Evolutionary conservation across 2,329 filamentous ascomycete genomes (phyloP), one percentile per base, ranked within the genome.

Genomic region (Cladophialophora yegresii): DNA sequence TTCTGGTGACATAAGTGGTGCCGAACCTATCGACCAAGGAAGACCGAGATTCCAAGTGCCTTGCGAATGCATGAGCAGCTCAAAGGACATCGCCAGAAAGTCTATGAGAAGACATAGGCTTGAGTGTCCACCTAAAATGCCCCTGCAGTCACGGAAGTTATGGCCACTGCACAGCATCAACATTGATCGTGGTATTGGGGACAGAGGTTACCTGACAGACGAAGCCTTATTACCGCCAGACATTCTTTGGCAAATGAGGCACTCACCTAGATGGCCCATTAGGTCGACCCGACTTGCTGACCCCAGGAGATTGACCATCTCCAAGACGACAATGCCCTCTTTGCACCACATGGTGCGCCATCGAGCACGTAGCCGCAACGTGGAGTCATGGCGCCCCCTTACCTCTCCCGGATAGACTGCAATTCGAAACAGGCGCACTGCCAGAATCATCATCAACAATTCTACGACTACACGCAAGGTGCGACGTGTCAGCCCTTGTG

Each of bases 301-400:
- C 20, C 20, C 9, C 23, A 16, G 47, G 26, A 26, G 20, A 50
- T 50, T 4, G 20, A 28, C 23, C 47, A 23, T 30, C 22, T 26
- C 26, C 20, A 59, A 16, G 12, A 55, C 28, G 51, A 36, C 9
- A 40, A 26, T 9, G 8, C 43, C 23, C 13, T 20, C 20, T 26
- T 7, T 47, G 28, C 45, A 56, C 53, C 51, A 57, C 54, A 60
- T 56, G 53, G 62, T 66, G 23, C 64, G 64, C 64, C 64, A 66
- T 63, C 64, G 64, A 58, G 64, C 64, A 58, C 64, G 64, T 33
- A 61, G 62, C 28, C 64, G 64, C 64, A 51, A 40, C 57, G 47
- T 6, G 57, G 47, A 47, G 55, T 40, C 30, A 56, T 66, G 64
- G 64, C 64, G 10, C 22, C 45, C 22, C 23, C 26, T 51, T 22